A percentile compares a stretch with the other conserved stretches of the same genome.
These are phyloP conservation scores for Coemansia sp. DNA, from an alignment of 192 early-diverging fungal species.

Conservation along the genomic window DNA sequence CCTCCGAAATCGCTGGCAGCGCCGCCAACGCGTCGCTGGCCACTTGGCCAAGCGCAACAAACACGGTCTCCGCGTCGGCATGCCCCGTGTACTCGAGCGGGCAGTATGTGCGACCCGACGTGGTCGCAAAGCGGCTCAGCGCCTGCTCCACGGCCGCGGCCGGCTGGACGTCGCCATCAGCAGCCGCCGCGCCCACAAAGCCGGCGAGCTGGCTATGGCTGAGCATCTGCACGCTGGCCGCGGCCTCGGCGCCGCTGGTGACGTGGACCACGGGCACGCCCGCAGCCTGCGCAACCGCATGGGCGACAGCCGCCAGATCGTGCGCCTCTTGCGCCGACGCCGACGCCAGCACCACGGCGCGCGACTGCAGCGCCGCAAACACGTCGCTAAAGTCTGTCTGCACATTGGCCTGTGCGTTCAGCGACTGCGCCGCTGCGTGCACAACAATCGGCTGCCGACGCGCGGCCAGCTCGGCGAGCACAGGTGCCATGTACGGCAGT, in stretches of 20 bases:
- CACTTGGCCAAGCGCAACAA: constrained; percentile 71
- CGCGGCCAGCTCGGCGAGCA: constrained; percentile 68
- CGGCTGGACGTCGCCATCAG: not conserved
- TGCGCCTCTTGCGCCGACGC: constrained; percentile 79
- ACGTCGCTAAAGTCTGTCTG: constrained; percentile 70
- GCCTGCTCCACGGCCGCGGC: constrained; percentile 28
- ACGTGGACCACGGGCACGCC: constrained; percentile 76
- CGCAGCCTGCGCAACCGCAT: constrained; percentile 63
- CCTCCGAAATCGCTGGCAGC: constrained; percentile 42
- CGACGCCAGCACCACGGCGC: constrained; percentile 73
- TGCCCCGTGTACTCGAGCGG: constrained; percentile 82
- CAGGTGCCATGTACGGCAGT: constrained; percentile 76
- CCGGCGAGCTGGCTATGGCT: constrained; percentile 49
- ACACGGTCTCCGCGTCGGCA: constrained; percentile 65
- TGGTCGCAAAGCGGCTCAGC: constrained; percentile 33
- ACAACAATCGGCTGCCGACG: constrained; percentile 66
- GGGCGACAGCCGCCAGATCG: constrained; percentile 80
- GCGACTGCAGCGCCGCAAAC: constrained; percentile 70
- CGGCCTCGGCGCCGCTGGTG: constrained; percentile 65
- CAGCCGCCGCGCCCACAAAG: constrained; percentile 24
- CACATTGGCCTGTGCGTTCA: constrained; percentile 54
- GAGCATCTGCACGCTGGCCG: constrained; percentile 53
- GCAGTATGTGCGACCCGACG: constrained; percentile 61
- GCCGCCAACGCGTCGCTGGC: constrained; percentile 52
- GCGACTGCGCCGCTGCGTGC: constrained; percentile 72